Evolutionary conservation across 2,329 filamentous ascomycete species (phyloP).

Genomic region (Emmonsia crescens): DNA sequence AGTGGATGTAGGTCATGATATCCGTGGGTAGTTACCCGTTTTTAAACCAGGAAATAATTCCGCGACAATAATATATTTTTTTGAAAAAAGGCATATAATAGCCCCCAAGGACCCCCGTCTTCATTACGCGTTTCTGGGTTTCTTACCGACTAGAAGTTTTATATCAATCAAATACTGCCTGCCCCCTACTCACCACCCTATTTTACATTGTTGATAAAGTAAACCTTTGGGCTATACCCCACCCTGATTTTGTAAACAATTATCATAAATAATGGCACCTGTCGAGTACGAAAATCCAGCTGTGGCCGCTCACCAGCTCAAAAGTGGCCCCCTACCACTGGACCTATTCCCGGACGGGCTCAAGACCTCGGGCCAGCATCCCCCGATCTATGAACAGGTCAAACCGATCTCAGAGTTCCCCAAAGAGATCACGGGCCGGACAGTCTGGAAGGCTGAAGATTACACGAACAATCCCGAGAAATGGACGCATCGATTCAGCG

Average conservation of each 20-base stretch:
- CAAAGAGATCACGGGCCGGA: constrained; percentile 57
- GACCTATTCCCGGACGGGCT: constrained; percentile 53
- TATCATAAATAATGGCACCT: constrained; percentile 11
- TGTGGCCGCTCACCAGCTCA: constrained; percentile 3
- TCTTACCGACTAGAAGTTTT: too few species aligned
- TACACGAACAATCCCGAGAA: constrained; percentile 52
- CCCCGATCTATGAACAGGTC: constrained; percentile 55
- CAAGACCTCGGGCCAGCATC: constrained; percentile 61
- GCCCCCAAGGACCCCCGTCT: not conserved
- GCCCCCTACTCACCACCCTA: not conserved
- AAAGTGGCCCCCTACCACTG: constrained; percentile 2
- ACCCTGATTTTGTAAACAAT: not conserved
- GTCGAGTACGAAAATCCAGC: constrained; percentile 11
- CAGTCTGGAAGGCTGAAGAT: constrained; percentile 60
- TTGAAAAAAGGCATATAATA: not conserved
- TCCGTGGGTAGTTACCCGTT: not conserved
- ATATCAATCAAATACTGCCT: not conserved
- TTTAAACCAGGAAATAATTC: not conserved
- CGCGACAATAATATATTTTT: not conserved
- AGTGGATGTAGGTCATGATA: too few species aligned
- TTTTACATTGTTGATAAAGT: not conserved
- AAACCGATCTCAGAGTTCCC: constrained; percentile 60
- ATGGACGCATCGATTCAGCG: constrained; percentile 62
- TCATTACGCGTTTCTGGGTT: not conserved
- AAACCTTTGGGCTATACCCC: not conserved